Base-by-base conservation (phyloP, 768 basidiomycete species). In the Daedaleopsis nitida region DNA sequence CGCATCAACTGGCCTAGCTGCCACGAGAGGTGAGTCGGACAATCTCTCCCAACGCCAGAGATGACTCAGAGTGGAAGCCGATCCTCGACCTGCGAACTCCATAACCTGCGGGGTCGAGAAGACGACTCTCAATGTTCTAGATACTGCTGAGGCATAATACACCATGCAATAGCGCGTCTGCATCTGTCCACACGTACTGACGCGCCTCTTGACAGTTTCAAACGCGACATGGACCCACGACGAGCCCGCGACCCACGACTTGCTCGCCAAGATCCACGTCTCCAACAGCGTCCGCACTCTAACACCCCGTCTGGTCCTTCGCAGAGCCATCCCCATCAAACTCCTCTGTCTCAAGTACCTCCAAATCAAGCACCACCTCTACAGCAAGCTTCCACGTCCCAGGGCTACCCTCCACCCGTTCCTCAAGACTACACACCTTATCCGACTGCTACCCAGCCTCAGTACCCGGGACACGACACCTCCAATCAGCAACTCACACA, bases 61-160 rank as follows among this genome's bases (percentile, higher is more conserved):
- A 94, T 93, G 90, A 94, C 84, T 89, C 87, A 90, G 92, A 94
- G 92, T 94, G 92, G 92, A 91, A 86, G 78, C 92, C 88, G 76
- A 73, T 64, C 23, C 89, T 83, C 78, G 81, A 92, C 84, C 89
- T 81, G 76, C 74, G 66, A 72, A 68, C 56, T 50, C 53, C 24
- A 50, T 32, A 42, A 39, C 52, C 64, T 64, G 78, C 73, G 76
- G 88, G 89, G 87, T 89, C 77, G 83, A 82, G 64, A 71, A 83
- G 91, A 80, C 83, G 92, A 93, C 90, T 77, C 57, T 69, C 79
- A 78, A 85, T 82, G 90, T 91, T 92, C 91, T 81, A 86, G 92
- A 94, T 94, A 94, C 92, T 94, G 85, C 91, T 94, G 92, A 94
- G 75, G 77, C 78, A 63, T 71, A 3, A 3, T 72, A 58, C 39